Evolutionary conservation across 768 basidiomycete genomes (phyloP).

Genomic region (Fistulinella prunicolor): DNA sequence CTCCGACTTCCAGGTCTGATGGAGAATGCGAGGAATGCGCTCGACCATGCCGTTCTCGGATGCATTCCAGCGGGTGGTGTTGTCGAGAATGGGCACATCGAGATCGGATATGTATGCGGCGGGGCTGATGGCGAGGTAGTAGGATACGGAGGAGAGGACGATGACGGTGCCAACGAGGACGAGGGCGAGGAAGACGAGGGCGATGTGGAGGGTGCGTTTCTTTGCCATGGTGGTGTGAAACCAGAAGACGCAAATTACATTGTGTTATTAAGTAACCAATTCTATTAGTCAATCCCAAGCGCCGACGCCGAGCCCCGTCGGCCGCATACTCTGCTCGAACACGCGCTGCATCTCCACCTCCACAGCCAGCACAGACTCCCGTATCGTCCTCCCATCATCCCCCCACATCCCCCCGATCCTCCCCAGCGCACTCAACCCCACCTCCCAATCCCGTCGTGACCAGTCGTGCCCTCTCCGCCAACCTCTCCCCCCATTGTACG

Average conservation of each 20-base stretch:
- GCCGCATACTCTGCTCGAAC: conserved; percentile 46
- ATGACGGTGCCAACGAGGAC: conserved; percentile 85
- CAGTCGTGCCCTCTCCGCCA: conserved; percentile 73
- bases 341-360: conserved; percentile 46
- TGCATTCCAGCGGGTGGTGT: conserved; percentile 60
- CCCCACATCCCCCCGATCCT: conserved; percentile 50
- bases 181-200: conserved; percentile 61
- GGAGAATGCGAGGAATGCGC: conserved; percentile 86
- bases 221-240: conserved; percentile 36
- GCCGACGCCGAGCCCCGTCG: conserved; percentile 32
- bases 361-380: conserved; percentile 47
- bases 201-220: conserved; percentile 43
- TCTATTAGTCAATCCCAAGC: too few species aligned
- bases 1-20: conserved; percentile 98
- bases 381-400: conserved; percentile 52
- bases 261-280: neutral
- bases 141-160: conserved; percentile 89
- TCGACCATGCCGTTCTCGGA: conserved; percentile 61
- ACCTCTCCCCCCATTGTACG: conserved; percentile 46
- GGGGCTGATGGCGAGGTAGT: conserved; percentile 80
- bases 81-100: conserved; percentile 62
- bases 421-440: conserved; percentile 45
- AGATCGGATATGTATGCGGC: conserved; percentile 76
- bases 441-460: conserved; percentile 65
- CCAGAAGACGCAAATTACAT: neutral